Conservation (phyloP, 116 monocot genomes). For the Iris pallida region DNA sequence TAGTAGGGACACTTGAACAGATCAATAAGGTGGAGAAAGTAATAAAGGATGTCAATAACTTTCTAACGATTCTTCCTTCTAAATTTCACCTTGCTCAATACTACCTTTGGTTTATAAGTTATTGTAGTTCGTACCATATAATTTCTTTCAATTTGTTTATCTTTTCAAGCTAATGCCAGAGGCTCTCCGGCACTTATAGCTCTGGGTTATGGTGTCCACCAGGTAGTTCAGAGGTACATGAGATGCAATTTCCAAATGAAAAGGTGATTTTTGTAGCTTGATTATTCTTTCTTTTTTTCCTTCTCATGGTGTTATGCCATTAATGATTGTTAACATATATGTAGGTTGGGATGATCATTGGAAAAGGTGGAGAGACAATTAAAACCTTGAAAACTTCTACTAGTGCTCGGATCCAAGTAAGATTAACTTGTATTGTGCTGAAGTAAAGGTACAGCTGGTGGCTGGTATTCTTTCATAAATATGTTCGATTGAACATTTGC, state of each 20-base stretch:
- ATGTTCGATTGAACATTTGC: neutral
- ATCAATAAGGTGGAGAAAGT: slow-evolving; percentile 75
- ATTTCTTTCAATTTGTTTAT: neutral
- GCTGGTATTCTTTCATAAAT: neutral
- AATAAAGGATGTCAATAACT: slow-evolving; percentile 50
- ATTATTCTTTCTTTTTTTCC: slow-evolving; percentile 4
- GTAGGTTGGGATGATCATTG: slow-evolving; percentile 79
- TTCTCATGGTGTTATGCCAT: neutral
- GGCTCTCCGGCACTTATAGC: slow-evolving; percentile 77
- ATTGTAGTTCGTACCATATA: neutral
- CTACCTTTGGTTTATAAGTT: neutral
- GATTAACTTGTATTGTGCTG: neutral
- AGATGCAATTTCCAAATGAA: slow-evolving; percentile 77
- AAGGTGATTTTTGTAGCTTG: slow-evolving; percentile 38
- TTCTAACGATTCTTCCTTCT: neutral
- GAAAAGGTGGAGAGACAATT: slow-evolving; percentile 86
- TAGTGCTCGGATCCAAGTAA: slow-evolving; percentile 85
- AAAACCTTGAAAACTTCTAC: slow-evolving; percentile 67
- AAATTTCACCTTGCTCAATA: neutral
- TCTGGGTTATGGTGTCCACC: slow-evolving; percentile 54
- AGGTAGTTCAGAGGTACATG: slow-evolving; percentile 60
- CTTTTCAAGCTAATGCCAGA: slow-evolving; percentile 69
- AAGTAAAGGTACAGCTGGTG: neutral
- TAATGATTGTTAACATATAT: slow-evolving; percentile 3
- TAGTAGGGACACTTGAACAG: slow-evolving; percentile 53